Base-by-base conservation (phyloP, 106 monocot species). In the Triglochin maritima region DNA sequence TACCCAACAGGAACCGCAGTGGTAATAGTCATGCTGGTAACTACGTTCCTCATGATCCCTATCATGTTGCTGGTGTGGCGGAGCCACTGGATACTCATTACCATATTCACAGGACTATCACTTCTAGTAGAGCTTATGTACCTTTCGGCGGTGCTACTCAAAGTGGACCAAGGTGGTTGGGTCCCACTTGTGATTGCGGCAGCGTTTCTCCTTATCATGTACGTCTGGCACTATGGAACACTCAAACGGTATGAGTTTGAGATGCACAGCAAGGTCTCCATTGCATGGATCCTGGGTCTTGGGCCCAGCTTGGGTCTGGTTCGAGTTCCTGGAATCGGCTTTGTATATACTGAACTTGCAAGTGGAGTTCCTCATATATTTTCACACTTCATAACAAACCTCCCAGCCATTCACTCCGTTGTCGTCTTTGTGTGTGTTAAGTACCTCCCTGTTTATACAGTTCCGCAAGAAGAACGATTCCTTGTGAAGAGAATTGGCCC, bases 231-330 rank as follows among this genome's bases (percentile, higher is more conserved):
- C 64, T 94, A 87, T 15, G 77, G 74, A 41, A 90, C 84, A 1
- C 74, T 83, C 59, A 82, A 83, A 66, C 89, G 87, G 42, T 94
- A 89, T 6, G 87, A 94, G 56, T 94, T 89, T 48, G 94, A 94
- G 81, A 67, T 90, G 67, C 87, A 94, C 46, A 81, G 87, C 70
- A 82, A 79, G 55, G 94, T 94, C 15, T 87, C 94, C 2, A 71
- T 94, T 89, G 89, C 89, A 9, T 94, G 94, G 94, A 87, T 94
- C 56, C 68, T 94, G n/a, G 87, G 94, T 46, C 81, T 94, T 0
- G 89, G 94, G 17, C 89, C 94, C 29, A 83, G 94, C 61, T 79
- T 94, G 2, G 94, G 94, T 41, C 66, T 94, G 11, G 94, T 94
- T 6, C 77, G 94, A 2, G 94, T 94, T n/a, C 94, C 94, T 0